Conservation (phyloP, 2,329 filamentous ascomycete species). For the Fusarium newnesense region DNA sequence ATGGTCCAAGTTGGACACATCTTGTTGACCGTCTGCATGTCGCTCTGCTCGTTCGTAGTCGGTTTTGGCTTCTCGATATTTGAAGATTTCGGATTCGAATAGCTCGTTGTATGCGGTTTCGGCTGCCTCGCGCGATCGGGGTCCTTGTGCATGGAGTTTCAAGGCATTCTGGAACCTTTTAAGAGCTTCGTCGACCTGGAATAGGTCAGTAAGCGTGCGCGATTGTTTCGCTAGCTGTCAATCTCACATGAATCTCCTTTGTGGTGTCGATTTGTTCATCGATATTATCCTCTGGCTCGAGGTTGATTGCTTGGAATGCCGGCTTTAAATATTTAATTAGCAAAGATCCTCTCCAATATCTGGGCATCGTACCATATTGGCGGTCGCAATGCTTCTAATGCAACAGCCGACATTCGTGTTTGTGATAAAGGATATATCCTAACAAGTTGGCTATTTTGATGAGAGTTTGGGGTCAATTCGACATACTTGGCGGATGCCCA, state of each 20-base stretch:
- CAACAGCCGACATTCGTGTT: conserved; percentile 37
- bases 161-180: conserved; percentile 93
- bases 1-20: conserved; percentile 54
- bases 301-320: conserved; percentile 88
- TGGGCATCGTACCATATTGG: conserved; percentile 35
- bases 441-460: conserved; percentile 6
- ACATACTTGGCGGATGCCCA: conserved; percentile 29
- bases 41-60: conserved; percentile 80
- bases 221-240: background rate
- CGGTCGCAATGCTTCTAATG: conserved; percentile 22
- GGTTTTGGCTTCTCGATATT: conserved; percentile 85
- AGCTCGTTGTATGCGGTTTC: conserved; percentile 83
- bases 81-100: conserved; percentile 93
- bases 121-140: conserved; percentile 78
- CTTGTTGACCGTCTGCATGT: conserved; percentile 61
- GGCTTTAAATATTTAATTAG: conserved; percentile 54
- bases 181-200: conserved; percentile 88
- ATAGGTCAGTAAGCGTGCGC: background rate
- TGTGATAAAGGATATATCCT: conserved; percentile 1
- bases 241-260: conserved; percentile 82
- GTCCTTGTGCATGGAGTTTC: conserved; percentile 90
- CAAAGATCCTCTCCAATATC: background rate
- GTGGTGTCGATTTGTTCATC: conserved; percentile 96
- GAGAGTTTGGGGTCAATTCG: conserved; percentile 23
- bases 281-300: conserved; percentile 89